Base-by-base conservation (phyloP, 257 asterid genomes). In the Salvia rosmarinus region DNA sequence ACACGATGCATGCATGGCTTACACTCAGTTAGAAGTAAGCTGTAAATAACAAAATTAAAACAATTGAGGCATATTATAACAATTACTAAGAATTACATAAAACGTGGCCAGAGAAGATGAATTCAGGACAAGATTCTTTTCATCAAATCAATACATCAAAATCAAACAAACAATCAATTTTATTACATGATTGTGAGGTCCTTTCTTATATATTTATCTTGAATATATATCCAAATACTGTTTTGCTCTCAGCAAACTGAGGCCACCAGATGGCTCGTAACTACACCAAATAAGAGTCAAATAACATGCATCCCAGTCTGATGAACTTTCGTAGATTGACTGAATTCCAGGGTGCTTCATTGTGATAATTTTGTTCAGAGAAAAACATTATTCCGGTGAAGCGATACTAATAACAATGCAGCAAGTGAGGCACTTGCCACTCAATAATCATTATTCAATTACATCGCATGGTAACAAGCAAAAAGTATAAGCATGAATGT, bases 381-480 rank as follows among this genome's bases (percentile, higher is more conserved):
- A 49, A 23, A 12, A 39, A 60, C 19, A n/a, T 9, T 14, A n/a
- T 6, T 5, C 25, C 54, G 3, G 58, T 9, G 63, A 20, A 51
- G 49, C 47, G 32, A 42, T 65, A 42, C 59, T 43, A 32, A 56
- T 40, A 67, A 68, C 44, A 51, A 20, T 9, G 66, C 35, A 69
- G 60, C 35, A 42, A 42, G 54, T 13, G 63, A 52, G 44, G 34
- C 19, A 20, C 30, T 32, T 57, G 42, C n/a, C 35, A 61, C 19
- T 34, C 40, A 35, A 63, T 11, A 71, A n/a, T 61, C 60, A 80
- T 39, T 43, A 71, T 58, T 57, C 64, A 37, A 50, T 8, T 49
- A 28, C 30, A 46, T 44, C 34, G 50, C 63, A 61, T 34, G 57
- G 5, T 34, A 62, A 56, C 20, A 35, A 32, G 32, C 25, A 55